phyloP scores from a whole-genome alignment of 1,284 basidiomycete genomes.

The Psilocybe mexicana region DNA sequence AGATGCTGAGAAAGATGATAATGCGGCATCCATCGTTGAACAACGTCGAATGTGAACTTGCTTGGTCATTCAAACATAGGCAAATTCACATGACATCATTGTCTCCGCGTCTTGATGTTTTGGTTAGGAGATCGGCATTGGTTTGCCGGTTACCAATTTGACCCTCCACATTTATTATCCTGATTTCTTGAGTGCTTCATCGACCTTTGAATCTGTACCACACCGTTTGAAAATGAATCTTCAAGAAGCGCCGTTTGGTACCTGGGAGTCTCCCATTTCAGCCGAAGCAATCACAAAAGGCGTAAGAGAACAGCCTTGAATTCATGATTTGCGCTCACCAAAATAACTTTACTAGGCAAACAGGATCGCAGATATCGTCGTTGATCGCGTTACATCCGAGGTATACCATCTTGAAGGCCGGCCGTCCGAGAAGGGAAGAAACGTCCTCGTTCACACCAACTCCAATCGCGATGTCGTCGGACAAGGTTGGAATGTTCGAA shows the following conservation, averaged over 20 bases:
- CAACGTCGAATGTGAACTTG: no score
- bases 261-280: conserved; percentile 62
- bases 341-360: conserved; percentile 37
- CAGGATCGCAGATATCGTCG: conserved; percentile 48
- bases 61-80: no score
- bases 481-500: conserved; percentile 54
- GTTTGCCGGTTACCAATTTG: no score
- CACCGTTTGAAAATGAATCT: conserved; percentile 3
- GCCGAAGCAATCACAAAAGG: conserved; percentile 52
- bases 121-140: no score
- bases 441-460: conserved; percentile 53
- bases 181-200: no score
- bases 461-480: conserved; percentile 51
- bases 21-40: no score
- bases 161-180: no score
- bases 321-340: neutral
- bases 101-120: no score
- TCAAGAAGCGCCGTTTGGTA: conserved; percentile 51
- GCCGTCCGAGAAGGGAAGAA: conserved; percentile 61
- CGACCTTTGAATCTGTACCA: no score
- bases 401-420: conserved; percentile 65
- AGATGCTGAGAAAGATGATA: no score
- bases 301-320: conserved; percentile 35
- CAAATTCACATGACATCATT: no score
- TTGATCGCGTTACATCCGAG: conserved; percentile 50